Evolutionary conservation across 148 eudicot species (phyloP), one percentile per base, ranked within the genome.

Genomic region (Linanthus parryae): DNA sequence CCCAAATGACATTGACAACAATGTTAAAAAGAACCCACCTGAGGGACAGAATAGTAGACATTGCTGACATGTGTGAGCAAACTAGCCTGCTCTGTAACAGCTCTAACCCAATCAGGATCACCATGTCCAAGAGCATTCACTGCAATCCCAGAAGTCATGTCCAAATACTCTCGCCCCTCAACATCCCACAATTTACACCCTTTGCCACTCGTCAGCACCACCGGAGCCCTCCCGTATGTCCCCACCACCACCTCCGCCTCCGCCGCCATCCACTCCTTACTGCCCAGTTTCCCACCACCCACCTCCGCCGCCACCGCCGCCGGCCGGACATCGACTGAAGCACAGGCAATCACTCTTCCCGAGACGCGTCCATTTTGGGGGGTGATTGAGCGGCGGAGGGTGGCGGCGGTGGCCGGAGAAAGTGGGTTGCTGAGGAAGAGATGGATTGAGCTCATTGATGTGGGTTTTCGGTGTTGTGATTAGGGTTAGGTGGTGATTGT

Each of bases 101-200:
- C 81, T n/a, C 57, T 48, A n/a, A 75, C 51, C 89, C 89, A 91
- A 72, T 83, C 89, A 8, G 78, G 70, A 60, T 91, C 94, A 10
- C 76, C 75, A 67, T 86, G 90, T 15, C 98, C 98, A 3, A 91
- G 82, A 0, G 95, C 84, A 79, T 86, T 91, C 3, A 86, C 98
- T 0, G 95, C 95, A 63, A 91, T 79, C 44, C 98, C 98, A 2
- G 94, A 76, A 2, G 84, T 73, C 72, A 91, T 30, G 62, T 91
- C 98, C 70, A 91, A 52, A 73, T 83, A 91, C 70, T 86, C 87
- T 7, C 44, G 62, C 67, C 97, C 97, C 13, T 91, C 94, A 45
- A 74, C 48, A 65, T 86, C 95, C 19, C 54, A 86, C 62, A 91
- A 53, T 58, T 76, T 86, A 68, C 95, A 91, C 0, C 97, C 97